Base-by-base conservation (phyloP, 2,329 filamentous ascomycete genomes). In the Phialemoniopsis sp. region DNA sequence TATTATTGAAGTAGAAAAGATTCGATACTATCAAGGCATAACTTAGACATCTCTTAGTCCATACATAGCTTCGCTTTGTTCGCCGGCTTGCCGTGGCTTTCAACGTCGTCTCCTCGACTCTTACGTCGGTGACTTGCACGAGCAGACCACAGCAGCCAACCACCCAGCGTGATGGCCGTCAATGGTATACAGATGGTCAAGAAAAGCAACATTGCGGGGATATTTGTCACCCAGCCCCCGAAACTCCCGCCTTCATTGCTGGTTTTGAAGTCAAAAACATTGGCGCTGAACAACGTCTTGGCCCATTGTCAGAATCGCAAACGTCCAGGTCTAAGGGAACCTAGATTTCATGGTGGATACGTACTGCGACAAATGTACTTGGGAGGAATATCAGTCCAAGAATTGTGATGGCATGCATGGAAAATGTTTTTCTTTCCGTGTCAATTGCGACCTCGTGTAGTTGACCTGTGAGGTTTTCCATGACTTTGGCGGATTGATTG, bases 381-480 rank as follows among this genome's bases (percentile, higher is more conserved):
- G 56, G 56, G 5, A 60, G 46, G 29, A 58, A 57, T 2, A 55
- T 47, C 13, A 60, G 46, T 7, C 54, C 55, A 8, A 59, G 46
- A 15, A 53, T 44, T 0, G 55, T 60, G 16, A 60, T 59, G 13
- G 55, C 46, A 16, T 57, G 54, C 54, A 60, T 58, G 3, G 57
- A 57, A 6, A 52, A 46, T 0, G 55, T 58, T 32, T 58, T 48
- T 39, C 73, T 67, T 18, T 72, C 69, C 12, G 66, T 70, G 33
- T 74, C 70, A 15, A 67, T 51, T 0, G 73, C 72, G n/a, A 77
- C 73, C 38, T 63, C 65, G 47, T 74, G 68, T 46, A 71, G 73
- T 46, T 72, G 66, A 43, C 66, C 63, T 8, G 64, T 50, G 38
- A 45, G 48, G 0, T 28, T 14, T 18, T 53, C 42, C 50, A 51